A percentile compares a stretch with the other conserved stretches of the same genome.
Conservation (phyloP, 2,329 filamentous ascomycete genomes). For the Graphilbum sp. region DNA sequence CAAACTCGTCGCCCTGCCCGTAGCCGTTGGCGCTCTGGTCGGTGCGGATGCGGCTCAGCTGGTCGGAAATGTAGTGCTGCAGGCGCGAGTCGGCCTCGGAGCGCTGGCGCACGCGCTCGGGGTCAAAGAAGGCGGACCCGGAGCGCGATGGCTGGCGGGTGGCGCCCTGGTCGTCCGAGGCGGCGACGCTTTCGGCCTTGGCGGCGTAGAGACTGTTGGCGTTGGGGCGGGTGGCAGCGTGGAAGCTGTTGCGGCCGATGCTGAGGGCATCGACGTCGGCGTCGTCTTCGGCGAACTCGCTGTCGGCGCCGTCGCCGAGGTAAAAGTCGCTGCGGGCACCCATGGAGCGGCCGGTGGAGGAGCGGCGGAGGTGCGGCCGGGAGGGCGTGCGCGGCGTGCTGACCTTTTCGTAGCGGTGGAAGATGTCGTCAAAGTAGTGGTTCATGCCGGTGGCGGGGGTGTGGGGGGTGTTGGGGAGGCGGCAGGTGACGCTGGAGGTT, state of each 20-base stretch:
- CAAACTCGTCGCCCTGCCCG: conserved; percentile 29
- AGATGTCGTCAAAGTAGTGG: conserved; percentile 91
- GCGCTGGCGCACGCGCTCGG: conserved; percentile 32
- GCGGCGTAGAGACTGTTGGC: too few relatives aligned
- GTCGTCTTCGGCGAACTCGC: conserved; percentile 23
- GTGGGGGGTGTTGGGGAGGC: conserved; percentile 81
- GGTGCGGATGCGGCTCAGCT: conserved; percentile 57
- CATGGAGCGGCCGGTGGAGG: conserved; percentile 70
- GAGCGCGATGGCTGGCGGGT: too few relatives aligned
- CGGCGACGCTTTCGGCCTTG: conserved; percentile 25
- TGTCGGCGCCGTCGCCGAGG: conserved; percentile 22
- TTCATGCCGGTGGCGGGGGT: conserved; percentile 70
- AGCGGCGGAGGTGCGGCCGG: conserved; percentile 49
- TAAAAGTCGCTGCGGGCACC: conserved; percentile 65
- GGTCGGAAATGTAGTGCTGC: conserved; percentile 65
- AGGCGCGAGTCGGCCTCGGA: conserved; percentile 52
- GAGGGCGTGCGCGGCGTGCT: conserved; percentile 18
- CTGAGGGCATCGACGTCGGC: not conserved
- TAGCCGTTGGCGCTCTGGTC: conserved; percentile 26
- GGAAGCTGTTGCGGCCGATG: not conserved
- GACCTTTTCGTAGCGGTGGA: conserved; percentile 33
- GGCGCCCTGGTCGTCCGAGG: conserved; percentile 18
- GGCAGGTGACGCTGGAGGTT: conserved; percentile 56
- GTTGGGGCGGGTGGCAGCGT: not conserved
- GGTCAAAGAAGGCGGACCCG: conserved; percentile 27